Evolutionary conservation across 495 filamentous ascomycete species (phyloP).

Genomic region (Bombardia bombarda): DNA sequence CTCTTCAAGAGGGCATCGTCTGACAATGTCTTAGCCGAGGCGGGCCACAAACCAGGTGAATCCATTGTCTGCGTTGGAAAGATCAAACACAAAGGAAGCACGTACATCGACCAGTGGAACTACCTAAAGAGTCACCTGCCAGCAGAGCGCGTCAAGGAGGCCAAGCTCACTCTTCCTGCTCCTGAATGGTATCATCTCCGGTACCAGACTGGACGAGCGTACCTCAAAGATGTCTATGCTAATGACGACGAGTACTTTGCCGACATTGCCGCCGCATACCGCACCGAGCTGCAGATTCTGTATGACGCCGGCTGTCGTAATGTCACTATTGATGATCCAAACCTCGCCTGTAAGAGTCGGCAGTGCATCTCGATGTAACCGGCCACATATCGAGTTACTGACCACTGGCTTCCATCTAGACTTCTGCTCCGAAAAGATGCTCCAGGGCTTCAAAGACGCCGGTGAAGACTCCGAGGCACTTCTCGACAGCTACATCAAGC

Average conservation of each 20-base stretch:
- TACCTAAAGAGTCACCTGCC: conserved; percentile 53
- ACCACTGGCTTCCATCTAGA: no score
- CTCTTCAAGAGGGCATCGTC: no score
- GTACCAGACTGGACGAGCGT: conserved; percentile 55
- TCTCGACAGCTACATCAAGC: conserved; percentile 59
- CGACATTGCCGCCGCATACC: conserved; percentile 61
- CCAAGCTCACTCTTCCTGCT: conserved; percentile 60
- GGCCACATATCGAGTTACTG: not conserved
- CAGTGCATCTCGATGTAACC: no score
- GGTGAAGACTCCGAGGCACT: conserved; percentile 50
- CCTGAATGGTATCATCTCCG: conserved; percentile 61
- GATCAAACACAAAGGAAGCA: conserved; percentile 57
- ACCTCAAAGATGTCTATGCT: conserved; percentile 51
- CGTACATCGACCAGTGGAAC: conserved; percentile 56
- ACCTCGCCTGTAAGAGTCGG: conserved; percentile 66
- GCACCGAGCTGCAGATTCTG: conserved; percentile 50
- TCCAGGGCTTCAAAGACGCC: conserved; percentile 43
- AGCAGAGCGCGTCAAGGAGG: conserved; percentile 45
- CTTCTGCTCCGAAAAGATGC: conserved; percentile 68
- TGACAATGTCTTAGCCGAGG: conserved; percentile 2
- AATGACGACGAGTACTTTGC: conserved; percentile 59
- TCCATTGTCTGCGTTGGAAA: conserved; percentile 61
- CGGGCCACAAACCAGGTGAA: conserved; percentile 51
- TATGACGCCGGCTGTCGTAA: conserved; percentile 58
- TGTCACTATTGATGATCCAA: conserved; percentile 62